Evolutionary conservation across 2,329 filamentous ascomycete species (phyloP).

Genomic region (Nemania bipapillata): DNA sequence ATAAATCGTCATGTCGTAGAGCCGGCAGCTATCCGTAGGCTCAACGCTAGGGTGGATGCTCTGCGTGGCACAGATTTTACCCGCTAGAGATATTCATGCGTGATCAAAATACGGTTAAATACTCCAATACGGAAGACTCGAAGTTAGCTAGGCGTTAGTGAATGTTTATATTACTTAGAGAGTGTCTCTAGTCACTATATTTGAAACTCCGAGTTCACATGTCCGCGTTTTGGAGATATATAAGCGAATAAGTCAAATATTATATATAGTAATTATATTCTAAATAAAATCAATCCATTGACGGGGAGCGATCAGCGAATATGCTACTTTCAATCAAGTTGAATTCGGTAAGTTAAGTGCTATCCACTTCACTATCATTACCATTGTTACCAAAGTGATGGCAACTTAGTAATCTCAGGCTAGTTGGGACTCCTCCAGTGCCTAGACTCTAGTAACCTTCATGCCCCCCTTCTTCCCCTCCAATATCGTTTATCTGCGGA

Average conservation of each 20-base stretch:
- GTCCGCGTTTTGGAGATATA: neutral
- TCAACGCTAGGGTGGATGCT: neutral
- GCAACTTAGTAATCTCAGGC: no score
- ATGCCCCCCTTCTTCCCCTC: no score
- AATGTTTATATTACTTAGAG: neutral
- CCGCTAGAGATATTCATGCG: slow-evolving; percentile 15
- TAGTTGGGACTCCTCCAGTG: no score
- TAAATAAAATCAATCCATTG: neutral
- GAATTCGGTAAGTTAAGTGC: neutral
- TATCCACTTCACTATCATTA: neutral
- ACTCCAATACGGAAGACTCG: slow-evolving; percentile 1
- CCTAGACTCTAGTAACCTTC: no score
- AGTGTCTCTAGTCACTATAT: slow-evolving; percentile 2
- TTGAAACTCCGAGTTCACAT: neutral
- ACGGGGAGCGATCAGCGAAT: neutral
- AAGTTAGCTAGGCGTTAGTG: neutral
- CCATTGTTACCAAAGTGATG: no score
- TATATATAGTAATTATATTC: neutral
- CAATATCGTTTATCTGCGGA: no score
- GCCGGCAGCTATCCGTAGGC: neutral
- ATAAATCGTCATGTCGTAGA: neutral
- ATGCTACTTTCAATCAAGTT: neutral
- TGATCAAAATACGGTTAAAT: slow-evolving; percentile 18
- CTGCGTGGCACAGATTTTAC: slow-evolving; percentile 13
- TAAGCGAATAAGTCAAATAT: neutral